Percentiles rank a stretch among this genome's conserved stretches.
Conservation (phyloP, 78 protist genomes). For the Dictyostelium capitatum region DNA sequence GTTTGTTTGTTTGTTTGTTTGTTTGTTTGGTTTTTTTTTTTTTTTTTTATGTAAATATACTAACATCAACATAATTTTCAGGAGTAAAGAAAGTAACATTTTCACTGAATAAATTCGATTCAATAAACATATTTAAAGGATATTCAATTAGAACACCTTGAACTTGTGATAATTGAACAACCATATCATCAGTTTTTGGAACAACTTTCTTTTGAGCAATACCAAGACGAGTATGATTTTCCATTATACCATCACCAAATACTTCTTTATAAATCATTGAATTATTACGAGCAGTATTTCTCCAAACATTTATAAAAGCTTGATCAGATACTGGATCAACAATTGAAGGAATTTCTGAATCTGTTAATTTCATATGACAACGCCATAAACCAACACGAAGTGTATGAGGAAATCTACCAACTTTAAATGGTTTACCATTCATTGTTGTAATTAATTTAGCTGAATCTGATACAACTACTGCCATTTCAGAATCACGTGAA, state of each 20-base stretch:
- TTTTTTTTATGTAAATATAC: slow-evolving; percentile 26
- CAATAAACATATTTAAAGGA: slow-evolving; percentile 46
- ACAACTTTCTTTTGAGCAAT: neutral
- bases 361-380: slow-evolving; percentile 40
- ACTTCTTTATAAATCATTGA: slow-evolving; percentile 62
- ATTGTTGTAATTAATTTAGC: neutral
- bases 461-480: slow-evolving; percentile 24
- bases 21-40: too few relatives aligned
- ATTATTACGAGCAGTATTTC: slow-evolving; percentile 21
- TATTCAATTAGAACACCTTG: slow-evolving; percentile 53
- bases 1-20: too few relatives aligned
- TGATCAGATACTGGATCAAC: slow-evolving; percentile 64
- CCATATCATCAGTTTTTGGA: neutral
- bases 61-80: slow-evolving; percentile 52
- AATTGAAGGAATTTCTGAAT: neutral
- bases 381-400: slow-evolving; percentile 62
- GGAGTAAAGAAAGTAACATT: slow-evolving; percentile 19
- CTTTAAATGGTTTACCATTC: slow-evolving; percentile 62
- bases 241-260: slow-evolving; percentile 48
- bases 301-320: slow-evolving; percentile 39
- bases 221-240: slow-evolving; percentile 31
- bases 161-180: neutral
- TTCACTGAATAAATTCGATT: slow-evolving; percentile 12
- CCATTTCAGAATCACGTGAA: slow-evolving; percentile 73
- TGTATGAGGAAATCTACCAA: slow-evolving; percentile 23